A percentile compares a stretch with the other conserved stretches of the same genome.
Conservation (phyloP, 2,329 filamentous ascomycete species). For the Neonectria sp. region DNA sequence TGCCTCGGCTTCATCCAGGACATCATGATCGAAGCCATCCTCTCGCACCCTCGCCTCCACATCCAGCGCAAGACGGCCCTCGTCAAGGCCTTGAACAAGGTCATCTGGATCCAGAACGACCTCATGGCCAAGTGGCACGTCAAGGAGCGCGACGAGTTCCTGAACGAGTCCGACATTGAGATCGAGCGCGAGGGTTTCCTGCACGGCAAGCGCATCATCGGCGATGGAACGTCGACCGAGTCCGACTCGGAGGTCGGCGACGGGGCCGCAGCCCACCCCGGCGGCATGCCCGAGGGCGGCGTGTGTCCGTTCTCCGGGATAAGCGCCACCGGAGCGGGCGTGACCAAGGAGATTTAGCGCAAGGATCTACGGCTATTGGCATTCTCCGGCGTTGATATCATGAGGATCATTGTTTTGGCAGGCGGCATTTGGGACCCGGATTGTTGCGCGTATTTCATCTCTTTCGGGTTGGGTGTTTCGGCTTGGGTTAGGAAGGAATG, state of each 20-base stretch:
- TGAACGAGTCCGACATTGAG: slow-evolving; percentile 62
- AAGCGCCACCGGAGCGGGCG: slow-evolving; percentile 34
- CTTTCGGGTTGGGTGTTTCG: neutral
- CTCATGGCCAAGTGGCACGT: slow-evolving; percentile 89
- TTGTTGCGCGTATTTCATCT: too few relatives aligned
- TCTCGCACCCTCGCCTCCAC: slow-evolving; percentile 78
- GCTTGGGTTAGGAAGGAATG: slow-evolving; percentile 8
- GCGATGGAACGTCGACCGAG: slow-evolving; percentile 46
- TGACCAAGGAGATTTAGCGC: slow-evolving; percentile 28
- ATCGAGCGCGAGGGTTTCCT: slow-evolving; percentile 76
- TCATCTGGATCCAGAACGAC: slow-evolving; percentile 92
- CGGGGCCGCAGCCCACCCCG: slow-evolving; percentile 34
- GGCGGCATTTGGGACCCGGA: slow-evolving; percentile 11
- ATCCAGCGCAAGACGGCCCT: slow-evolving; percentile 80
- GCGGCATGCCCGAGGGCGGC: slow-evolving; percentile 34
- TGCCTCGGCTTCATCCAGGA: slow-evolving; percentile 84
- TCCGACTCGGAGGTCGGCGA: slow-evolving; percentile 34
- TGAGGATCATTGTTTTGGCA: slow-evolving; percentile 16
- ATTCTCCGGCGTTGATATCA: slow-evolving; percentile 25
- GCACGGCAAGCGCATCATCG: slow-evolving; percentile 73
- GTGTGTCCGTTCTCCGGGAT: slow-evolving; percentile 48
- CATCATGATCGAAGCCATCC: slow-evolving; percentile 81
- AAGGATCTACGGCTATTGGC: neutral
- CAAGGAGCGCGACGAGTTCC: slow-evolving; percentile 75
- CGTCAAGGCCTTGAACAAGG: slow-evolving; percentile 82